Evolutionary conservation across 768 basidiomycete species (phyloP), one percentile per base, ranked within the genome.

Genomic region (Gymnopilus dilepis): DNA sequence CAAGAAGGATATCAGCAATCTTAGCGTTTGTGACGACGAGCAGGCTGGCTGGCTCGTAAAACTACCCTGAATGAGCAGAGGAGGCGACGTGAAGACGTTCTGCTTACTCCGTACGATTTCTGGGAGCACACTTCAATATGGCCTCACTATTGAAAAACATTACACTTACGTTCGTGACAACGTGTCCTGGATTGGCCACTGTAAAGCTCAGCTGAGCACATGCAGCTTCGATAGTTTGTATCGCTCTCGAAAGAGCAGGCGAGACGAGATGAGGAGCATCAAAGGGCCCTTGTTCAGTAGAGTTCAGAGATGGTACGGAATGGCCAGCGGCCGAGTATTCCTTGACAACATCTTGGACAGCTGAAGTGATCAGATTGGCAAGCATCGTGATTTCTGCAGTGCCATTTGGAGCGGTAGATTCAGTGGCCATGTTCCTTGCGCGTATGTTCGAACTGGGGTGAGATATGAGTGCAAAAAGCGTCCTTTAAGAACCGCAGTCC

Each of bases 251-350:
- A 5, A 73, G 17, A 3, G 61, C 60, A 15, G 56, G 43, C 0
- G 56, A 51, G 28, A 64, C 63, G 12, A 65, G 62, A 41, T 63
- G 61, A 2, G 59, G 57, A 26, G 28, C 55, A 37, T 80, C 79
- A 54, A 81, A 69, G 0, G 76, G 75, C 19, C 75, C 72, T n/a
- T 66, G 63, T 11, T 62, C 65, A 0, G 67, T 67, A n/a, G 73
- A 72, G 43, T 78, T 72, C 8, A 82, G 68, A 40, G 74, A 66
- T 6, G 78, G 80, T 1, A 74, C 65, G 7, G 60, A 60, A 6
- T 56, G 64, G 1, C 72, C 73, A 0, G 61, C 64, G 42, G 64
- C 67, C 42, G 74, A 69, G 48, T 74, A 59, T 15, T 62, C 61
- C 8, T 30, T 45, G 5, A 60, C 42, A 19, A 66, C 53, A 30